Percentiles rank a stretch among this genome's conserved stretches.
phyloP scores from a whole-genome alignment of 352 stramenopile genomes.

The Hyaloperonospora arabidopsidis region DNA sequence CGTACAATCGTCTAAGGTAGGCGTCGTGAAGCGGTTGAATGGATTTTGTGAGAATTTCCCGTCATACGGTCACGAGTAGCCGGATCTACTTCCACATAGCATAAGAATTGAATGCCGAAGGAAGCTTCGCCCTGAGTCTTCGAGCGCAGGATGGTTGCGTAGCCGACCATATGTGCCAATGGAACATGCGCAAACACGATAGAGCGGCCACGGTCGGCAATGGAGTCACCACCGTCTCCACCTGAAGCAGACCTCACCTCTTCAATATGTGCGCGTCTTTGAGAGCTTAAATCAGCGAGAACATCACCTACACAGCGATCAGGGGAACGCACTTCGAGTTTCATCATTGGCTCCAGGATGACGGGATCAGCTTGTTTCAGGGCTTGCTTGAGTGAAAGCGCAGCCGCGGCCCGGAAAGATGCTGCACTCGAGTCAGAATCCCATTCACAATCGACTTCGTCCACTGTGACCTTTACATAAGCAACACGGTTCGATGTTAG shows the following conservation, averaged over 20 bases:
- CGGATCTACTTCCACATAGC: conserved; percentile 55
- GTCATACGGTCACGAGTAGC: conserved; percentile 45
- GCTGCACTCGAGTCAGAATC: conserved; percentile 60
- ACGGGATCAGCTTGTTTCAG: conserved; percentile 43
- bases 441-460: conserved; percentile 51
- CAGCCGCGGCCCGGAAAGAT: conserved; percentile 51
- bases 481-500: conserved; percentile 52
- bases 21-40: conserved; percentile 5
- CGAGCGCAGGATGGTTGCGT: conserved; percentile 67
- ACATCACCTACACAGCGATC: conserved; percentile 63
- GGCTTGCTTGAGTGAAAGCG: conserved; percentile 49
- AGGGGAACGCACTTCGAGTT: conserved; percentile 57
- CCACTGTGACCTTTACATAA: conserved; percentile 55
- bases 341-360: conserved; percentile 74
- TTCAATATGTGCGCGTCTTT: conserved; percentile 58
- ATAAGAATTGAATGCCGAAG: conserved; percentile 70
- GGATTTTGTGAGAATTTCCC: conserved; percentile 16
- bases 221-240: conserved; percentile 16
- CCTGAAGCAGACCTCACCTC: conserved; percentile 38
- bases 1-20: background rate
- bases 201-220: conserved; percentile 33
- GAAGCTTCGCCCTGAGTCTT: conserved; percentile 72
- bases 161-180: conserved; percentile 71
- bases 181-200: conserved; percentile 62
- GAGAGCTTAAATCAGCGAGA: conserved; percentile 65